A percentile compares a stretch with the other conserved stretches of the same genome.
Evolutionary conservation across 1,284 basidiomycete genomes (phyloP).

Genomic region (Malassezia psittaci): DNA sequence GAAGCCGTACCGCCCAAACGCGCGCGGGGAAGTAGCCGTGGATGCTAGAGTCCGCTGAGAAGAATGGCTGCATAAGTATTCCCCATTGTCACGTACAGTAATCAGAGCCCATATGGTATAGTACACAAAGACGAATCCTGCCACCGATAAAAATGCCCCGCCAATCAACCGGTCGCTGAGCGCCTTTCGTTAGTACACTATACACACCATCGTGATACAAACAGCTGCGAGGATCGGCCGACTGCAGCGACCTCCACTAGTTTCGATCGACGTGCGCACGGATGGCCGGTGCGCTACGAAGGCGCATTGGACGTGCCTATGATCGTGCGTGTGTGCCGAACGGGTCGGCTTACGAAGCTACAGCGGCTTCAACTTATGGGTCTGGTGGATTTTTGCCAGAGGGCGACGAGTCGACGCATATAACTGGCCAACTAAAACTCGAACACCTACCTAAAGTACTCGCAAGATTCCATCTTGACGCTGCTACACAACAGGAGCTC

Average conservation of each 20-base stretch:
- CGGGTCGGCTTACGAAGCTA: neutral
- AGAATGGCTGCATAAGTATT: constrained; percentile 61
- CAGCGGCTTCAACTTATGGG: neutral
- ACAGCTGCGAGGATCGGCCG: constrained; percentile 9
- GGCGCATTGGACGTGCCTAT: neutral
- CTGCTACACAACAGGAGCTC: neutral
- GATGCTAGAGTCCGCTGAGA: constrained; percentile 61
- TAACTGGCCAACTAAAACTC: neutral
- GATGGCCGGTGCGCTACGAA: neutral
- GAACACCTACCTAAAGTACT: neutral
- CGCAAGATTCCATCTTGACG: neutral
- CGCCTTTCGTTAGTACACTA: constrained; percentile 52
- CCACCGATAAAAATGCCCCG: constrained; percentile 65
- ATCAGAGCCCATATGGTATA: constrained; percentile 84
- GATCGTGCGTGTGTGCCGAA: neutral
- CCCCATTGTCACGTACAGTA: constrained; percentile 53
- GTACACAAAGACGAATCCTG: constrained; percentile 68
- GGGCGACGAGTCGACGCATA: neutral
- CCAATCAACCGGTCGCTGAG: constrained; percentile 71
- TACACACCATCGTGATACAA: constrained; percentile 12
- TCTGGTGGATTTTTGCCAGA: constrained; percentile 11
- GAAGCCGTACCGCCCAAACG: constrained; percentile 80
- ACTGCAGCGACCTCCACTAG: constrained; percentile 1
- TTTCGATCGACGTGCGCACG: neutral
- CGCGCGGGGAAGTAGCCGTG: constrained; percentile 70